Evolutionary conservation across 192 early-diverging fungal genomes (phyloP).

Genomic region (Phlyctochytrium bullatum): DNA sequence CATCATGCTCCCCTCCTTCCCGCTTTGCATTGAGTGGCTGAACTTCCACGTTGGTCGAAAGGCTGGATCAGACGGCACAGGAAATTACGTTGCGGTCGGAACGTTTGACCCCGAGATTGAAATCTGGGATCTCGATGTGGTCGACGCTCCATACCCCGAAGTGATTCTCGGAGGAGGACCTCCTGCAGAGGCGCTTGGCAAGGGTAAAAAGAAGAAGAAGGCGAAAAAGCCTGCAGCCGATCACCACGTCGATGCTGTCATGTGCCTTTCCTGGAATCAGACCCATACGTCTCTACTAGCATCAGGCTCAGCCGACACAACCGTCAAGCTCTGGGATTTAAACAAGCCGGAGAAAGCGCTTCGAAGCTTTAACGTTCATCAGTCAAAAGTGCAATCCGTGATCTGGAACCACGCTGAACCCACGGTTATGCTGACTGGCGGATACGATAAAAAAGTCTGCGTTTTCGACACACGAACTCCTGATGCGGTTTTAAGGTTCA

Average conservation of each 20-base stretch:
- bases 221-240: constrained; percentile 47
- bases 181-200: constrained; percentile 30
- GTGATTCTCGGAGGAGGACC: constrained; percentile 72
- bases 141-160: constrained; percentile 91
- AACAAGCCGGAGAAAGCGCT: constrained; percentile 56
- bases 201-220: constrained; percentile 22
- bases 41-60: constrained; percentile 82
- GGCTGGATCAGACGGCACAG: constrained; percentile 33
- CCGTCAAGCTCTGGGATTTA: constrained; percentile 98
- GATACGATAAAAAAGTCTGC: constrained; percentile 85
- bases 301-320: constrained; percentile 93
- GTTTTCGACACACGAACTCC: constrained; percentile 93
- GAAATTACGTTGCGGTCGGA: constrained; percentile 94
- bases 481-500: constrained; percentile 63
- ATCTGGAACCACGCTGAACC: constrained; percentile 88
- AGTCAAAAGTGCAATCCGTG: constrained; percentile 85
- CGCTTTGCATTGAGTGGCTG: constrained; percentile 93
- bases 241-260: constrained; percentile 92
- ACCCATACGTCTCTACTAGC: constrained; percentile 74
- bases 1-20: constrained; percentile 95
- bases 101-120: constrained; percentile 98
- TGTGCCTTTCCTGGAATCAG: constrained; percentile 93
- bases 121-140: constrained; percentile 94
- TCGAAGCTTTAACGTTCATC: constrained; percentile 82
- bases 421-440: constrained; percentile 84